Conservation (phyloP, 2,329 filamentous ascomycete genomes). For the Neopestalotiopsis sp. region DNA sequence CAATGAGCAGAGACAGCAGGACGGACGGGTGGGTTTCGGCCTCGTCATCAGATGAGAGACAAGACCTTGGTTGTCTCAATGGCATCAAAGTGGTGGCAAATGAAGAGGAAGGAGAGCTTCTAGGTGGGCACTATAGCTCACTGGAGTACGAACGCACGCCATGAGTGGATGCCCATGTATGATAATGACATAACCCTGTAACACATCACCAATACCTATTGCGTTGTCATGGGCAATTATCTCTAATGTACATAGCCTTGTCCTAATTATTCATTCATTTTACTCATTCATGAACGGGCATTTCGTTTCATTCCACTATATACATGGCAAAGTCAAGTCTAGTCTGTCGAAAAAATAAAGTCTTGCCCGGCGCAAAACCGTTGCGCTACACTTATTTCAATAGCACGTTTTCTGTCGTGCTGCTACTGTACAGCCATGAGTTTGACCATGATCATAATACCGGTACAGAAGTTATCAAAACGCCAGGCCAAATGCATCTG, state of each 20-base stretch:
- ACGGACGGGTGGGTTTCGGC: background rate
- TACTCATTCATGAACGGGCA: background rate
- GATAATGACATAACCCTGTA: background rate
- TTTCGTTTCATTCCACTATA: slow-evolving; percentile 10
- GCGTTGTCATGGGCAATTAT: background rate
- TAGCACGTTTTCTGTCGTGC: slow-evolving; percentile 2
- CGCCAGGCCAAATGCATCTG: slow-evolving; percentile 10
- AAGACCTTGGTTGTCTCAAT: background rate
- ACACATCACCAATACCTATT: background rate
- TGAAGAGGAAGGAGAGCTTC: background rate
- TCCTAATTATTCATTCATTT: background rate
- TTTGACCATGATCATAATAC: background rate
- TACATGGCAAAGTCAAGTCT: slow-evolving; percentile 9
- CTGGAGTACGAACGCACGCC: background rate
- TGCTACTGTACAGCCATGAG: slow-evolving; percentile 9
- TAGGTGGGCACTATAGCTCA: no score
- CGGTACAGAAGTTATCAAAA: background rate
- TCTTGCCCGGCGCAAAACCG: background rate
- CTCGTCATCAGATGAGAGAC: background rate
- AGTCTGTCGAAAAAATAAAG: background rate
- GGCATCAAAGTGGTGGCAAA: no score
- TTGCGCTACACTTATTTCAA: background rate
- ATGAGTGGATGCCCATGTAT: background rate
- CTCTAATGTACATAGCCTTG: background rate
- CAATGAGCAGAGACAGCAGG: background rate